A percentile compares a stretch with the other conserved stretches of the same genome.
Evolutionary conservation across 768 basidiomycete genomes (phyloP).

Genomic region (Boletus tylopilopsis): DNA sequence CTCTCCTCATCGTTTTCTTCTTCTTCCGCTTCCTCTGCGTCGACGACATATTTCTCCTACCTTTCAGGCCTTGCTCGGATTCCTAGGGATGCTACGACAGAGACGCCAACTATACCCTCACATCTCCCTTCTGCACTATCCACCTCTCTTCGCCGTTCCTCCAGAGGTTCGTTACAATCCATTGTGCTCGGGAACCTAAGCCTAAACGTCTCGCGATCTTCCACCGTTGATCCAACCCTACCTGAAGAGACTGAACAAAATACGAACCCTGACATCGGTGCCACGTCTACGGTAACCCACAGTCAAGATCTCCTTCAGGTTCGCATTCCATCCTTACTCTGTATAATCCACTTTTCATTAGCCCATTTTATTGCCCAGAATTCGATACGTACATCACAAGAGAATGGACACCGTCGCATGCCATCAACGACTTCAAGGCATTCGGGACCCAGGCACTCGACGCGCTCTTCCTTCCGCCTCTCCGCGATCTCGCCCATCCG

Average conservation of each 20-base stretch:
- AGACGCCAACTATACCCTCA: slow-evolving; percentile 18
- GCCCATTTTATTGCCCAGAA: slow-evolving; percentile 17
- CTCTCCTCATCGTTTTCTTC: slow-evolving; percentile 19
- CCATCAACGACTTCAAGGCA: slow-evolving; percentile 22
- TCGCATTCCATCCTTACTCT: neutral
- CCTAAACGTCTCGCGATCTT: slow-evolving; percentile 23
- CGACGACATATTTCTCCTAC: slow-evolving; percentile 15
- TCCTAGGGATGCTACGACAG: slow-evolving; percentile 2
- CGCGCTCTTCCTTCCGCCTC: slow-evolving; percentile 21
- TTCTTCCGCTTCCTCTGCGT: slow-evolving; percentile 19
- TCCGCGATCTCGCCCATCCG: slow-evolving; percentile 18
- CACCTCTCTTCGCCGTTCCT: slow-evolving; percentile 22
- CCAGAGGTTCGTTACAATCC: slow-evolving; percentile 20
- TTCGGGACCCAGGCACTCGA: slow-evolving; percentile 4
- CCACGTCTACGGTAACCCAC: slow-evolving; percentile 14
- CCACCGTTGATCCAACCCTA: slow-evolving; percentile 12
- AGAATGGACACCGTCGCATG: slow-evolving; percentile 17
- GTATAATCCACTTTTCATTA: neutral
- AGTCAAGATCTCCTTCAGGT: slow-evolving; percentile 32
- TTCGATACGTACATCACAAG: slow-evolving; percentile 12
- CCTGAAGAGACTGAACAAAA: slow-evolving; percentile 13
- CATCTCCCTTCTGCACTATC: slow-evolving; percentile 13
- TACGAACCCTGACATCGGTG: slow-evolving; percentile 2
- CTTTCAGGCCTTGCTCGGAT: slow-evolving; percentile 10
- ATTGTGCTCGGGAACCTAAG: slow-evolving; percentile 26